A percentile compares a stretch with the other conserved stretches of the same genome.
Conservation (phyloP, 1,284 basidiomycete genomes). For the Apiotrichum brassicae region DNA sequence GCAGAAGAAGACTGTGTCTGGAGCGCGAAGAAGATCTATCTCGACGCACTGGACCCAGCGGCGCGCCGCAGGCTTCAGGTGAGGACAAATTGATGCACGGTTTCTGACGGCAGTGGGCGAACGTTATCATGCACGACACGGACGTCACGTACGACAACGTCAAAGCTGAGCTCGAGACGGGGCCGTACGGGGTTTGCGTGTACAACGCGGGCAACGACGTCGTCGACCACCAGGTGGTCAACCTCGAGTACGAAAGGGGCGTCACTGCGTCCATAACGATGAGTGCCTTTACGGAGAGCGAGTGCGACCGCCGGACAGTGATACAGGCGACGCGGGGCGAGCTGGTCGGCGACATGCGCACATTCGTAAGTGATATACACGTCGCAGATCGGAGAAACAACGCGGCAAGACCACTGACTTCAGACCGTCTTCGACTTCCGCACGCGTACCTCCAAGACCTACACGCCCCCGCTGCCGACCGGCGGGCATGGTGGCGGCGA, state of each 20-base stretch:
- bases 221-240: constrained; percentile 75
- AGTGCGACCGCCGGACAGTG: constrained; percentile 68
- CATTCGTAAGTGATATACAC: constrained; percentile 49
- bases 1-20: constrained; percentile 67
- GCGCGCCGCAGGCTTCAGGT: background rate
- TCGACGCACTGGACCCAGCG: constrained; percentile 8
- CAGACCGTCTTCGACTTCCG: constrained; percentile 65
- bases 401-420: background rate
- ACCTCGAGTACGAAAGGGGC: constrained; percentile 69
- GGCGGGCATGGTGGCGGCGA: constrained; percentile 75
- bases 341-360: constrained; percentile 70
- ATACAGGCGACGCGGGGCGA: constrained; percentile 76
- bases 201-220: constrained; percentile 77
- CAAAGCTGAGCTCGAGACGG: constrained; percentile 56
- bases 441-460: constrained; percentile 49
- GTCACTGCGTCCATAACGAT: constrained; percentile 74
- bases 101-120: constrained; percentile 19
- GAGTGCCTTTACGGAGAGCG: constrained; percentile 50
- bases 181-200: constrained; percentile 73
- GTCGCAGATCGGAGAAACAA: no score
- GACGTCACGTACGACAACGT: constrained; percentile 71
- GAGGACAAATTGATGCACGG: background rate
- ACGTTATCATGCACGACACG: constrained; percentile 58
- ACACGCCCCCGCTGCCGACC: constrained; percentile 52
- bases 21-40: constrained; percentile 63